Evolutionary conservation across 176 grass and related monocot genomes (phyloP), one percentile per base, ranked within the genome.

Genomic region (Zoysia pacifica): DNA sequence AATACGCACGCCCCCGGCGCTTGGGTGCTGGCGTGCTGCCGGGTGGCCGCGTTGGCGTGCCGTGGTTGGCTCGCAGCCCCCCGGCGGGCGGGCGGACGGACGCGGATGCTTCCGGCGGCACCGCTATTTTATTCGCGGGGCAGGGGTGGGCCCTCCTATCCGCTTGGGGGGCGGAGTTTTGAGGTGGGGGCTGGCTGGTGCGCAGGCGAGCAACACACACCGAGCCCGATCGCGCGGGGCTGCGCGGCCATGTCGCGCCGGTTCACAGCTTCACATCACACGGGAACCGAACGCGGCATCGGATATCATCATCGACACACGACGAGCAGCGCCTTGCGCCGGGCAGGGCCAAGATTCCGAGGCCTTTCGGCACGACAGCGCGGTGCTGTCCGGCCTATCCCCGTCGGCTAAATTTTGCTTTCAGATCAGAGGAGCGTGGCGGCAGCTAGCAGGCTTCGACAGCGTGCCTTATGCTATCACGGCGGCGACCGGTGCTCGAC

Each of bases 101-200:
- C 28, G 37, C 59, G 80, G 70, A 46, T 67, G 70, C 38, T 74
- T 73, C 69, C 69, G 48, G 13, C 6, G 62, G 63, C 48, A 10
- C 49, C 51, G 41, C 28, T 76, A n/a, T 47, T 76, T 66, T 68
- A 69, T 62, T 69, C 72, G 28, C 9, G 1, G 0, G 51, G 3
- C 6, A 12, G 1, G 64, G 48, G 40, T 38, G 7, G 45, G 50
- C 45, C 50, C 70, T 43, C 55, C 68, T 58, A 46, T 19, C 35
- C 41, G 13, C 42, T 13, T 14, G 72, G 53, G 3, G 20, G 36
- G 47, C 39, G 1, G 7, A 41, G 2, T 1, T 20, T 19, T 61
- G 11, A 9, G 18, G 11, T 14, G n/a, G 38, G 39, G 40, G 40
- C 6, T 5, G 38, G 71, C 2, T 15, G 45, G 45, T 11, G 15